Base-by-base conservation (phyloP, 2,329 filamentous ascomycete species). In the Penicillium sp. region DNA sequence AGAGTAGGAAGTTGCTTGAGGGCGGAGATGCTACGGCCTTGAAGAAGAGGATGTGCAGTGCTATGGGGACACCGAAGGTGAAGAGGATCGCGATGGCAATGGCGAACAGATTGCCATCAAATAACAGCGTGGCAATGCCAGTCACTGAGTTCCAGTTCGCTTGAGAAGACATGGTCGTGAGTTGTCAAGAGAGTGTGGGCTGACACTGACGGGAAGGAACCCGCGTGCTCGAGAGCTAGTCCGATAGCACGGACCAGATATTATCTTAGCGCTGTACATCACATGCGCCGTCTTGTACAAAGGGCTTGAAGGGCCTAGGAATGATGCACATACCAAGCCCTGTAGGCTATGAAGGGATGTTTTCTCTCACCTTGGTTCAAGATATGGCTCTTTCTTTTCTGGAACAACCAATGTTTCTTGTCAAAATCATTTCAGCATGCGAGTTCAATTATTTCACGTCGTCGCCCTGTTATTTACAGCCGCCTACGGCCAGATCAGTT, bases 21-120 rank as follows among this genome's bases (percentile, higher is more conserved):
- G 84, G 84, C 65, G 88, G 86, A 48, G 73, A 72, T 13, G 85
- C 81, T 36, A 82, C 82, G 46, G 84, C 80, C 51, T 82, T 83
- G 71, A 91, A 85, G 68, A 96, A 82, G 69, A 88, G 77, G 54
- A 84, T 71, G 77, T 97, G 94, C 44, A 97, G 79, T 51, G 96
- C 69, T 48, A 96, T 68, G 18, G 94, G 94, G 27, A 89, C 78
- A 51, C 87, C 73, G 61, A 97, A 70, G 57, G 89, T 84, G 67
- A 96, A 78, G 53, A 90, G 61, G 18, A 88, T 67, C 13, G 91
- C 88, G 68, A 93, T 70, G 57, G 86, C 62, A 65, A 97, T 77
- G 18, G 72, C 70, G 18, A 74, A 44, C 14, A 68, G 69, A 45
- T 71, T 76, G 43, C 75, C 76, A 56, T 75, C 74, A 42, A 78